Conservation (phyloP, 2,329 filamentous ascomycete species). For the Aureobasidium sp. region DNA sequence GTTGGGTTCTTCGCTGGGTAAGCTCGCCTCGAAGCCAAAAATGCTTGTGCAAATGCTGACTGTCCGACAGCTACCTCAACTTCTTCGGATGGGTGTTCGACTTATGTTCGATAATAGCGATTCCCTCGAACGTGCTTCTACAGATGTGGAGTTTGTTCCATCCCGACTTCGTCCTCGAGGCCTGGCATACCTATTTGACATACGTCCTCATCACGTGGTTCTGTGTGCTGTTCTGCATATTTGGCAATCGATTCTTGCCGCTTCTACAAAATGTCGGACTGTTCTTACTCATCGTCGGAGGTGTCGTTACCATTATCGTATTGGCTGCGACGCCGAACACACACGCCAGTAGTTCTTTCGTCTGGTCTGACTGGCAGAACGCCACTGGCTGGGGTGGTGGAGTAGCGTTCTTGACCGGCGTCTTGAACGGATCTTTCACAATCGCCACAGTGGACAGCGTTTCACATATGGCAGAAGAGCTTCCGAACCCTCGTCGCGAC, state of each 20-base stretch:
- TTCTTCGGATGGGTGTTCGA: constrained; percentile 57
- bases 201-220: constrained; percentile 52
- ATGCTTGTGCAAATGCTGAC: background rate
- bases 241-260: constrained; percentile 49
- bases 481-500: constrained; percentile 32
- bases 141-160: constrained; percentile 57
- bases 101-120: constrained; percentile 51
- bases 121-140: constrained; percentile 53
- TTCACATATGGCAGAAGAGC: constrained; percentile 32
- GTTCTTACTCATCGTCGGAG: constrained; percentile 41
- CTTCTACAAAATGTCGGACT: constrained; percentile 48
- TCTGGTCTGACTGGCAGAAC: constrained; percentile 49
- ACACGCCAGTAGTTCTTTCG: constrained; percentile 46
- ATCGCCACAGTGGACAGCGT: constrained; percentile 32
- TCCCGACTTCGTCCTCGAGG: constrained; percentile 42
- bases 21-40: background rate
- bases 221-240: constrained; percentile 46
- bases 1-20: constrained; percentile 27
- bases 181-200: constrained; percentile 55
- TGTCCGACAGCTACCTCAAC: constrained; percentile 35
- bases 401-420: constrained; percentile 31
- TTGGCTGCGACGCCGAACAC: constrained; percentile 46
- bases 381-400: constrained; percentile 43
- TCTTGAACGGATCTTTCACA: constrained; percentile 33
- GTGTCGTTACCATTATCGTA: constrained; percentile 31